These are phyloP conservation scores for Fusarium keratoplasticum DNA, from an alignment of 2,329 filamentous ascomycete species.

Conservation along the genomic window DNA sequence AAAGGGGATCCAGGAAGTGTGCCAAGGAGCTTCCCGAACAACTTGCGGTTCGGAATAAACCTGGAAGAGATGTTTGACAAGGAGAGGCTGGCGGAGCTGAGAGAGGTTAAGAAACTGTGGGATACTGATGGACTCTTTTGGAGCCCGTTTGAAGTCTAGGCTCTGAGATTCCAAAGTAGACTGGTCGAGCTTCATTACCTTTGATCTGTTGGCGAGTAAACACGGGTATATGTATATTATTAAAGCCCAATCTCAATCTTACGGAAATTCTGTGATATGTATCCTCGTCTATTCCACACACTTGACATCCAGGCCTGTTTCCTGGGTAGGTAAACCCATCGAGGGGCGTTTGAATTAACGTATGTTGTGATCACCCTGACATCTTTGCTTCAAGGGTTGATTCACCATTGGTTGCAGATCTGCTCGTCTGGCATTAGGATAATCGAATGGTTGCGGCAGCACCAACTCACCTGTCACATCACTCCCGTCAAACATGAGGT, in stretches of 20 bases:
- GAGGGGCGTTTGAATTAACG: not conserved
- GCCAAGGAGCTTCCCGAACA: constrained; percentile 37
- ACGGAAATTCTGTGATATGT: not conserved
- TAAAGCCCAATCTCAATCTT: not conserved
- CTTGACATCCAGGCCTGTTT: not conserved
- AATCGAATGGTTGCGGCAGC: not conserved
- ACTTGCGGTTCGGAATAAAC: constrained; percentile 33
- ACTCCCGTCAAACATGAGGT: not conserved
- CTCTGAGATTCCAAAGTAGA: not conserved
- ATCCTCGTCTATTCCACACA: not conserved
- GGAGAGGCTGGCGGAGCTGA: constrained; percentile 29
- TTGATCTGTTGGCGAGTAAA: not conserved
- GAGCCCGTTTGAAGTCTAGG: constrained; percentile 33
- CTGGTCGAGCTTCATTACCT: not conserved
- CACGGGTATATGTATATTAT: not conserved
- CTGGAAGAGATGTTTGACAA: constrained; percentile 34
- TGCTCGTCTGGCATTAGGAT: not conserved
- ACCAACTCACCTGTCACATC: not conserved
- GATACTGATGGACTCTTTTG: constrained; percentile 43
- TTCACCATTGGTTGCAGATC: not conserved
- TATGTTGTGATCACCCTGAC: not conserved
- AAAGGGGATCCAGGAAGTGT: constrained; percentile 7
- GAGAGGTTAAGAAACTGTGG: constrained; percentile 38
- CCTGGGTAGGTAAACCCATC: not conserved
- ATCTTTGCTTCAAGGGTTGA: not conserved